These are phyloP conservation scores for Asterophora lycoperdoides DNA, from an alignment of 768 basidiomycete species.

Conservation along the genomic window DNA sequence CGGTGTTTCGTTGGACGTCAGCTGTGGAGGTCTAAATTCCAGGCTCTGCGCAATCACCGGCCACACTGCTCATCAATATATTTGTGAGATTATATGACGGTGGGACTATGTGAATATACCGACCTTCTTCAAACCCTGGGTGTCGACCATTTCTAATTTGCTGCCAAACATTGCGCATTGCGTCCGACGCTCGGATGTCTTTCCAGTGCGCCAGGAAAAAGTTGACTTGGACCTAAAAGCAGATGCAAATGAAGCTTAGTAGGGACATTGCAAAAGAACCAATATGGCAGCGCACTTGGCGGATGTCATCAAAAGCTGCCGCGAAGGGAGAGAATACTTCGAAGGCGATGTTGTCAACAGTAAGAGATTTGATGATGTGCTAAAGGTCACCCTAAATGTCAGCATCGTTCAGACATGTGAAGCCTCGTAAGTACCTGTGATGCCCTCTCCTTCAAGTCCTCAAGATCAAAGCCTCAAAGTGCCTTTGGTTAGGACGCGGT, in stretches of 20 bases:
- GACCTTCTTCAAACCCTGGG: slow-evolving; percentile 86
- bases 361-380: slow-evolving; percentile 75
- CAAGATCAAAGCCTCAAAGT: slow-evolving; percentile 59
- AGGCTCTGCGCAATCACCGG: slow-evolving; percentile 59
- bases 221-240: slow-evolving; percentile 61
- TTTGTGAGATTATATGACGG: slow-evolving; percentile 13
- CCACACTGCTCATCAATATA: slow-evolving; percentile 44
- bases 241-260: slow-evolving; percentile 43
- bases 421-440: slow-evolving; percentile 36
- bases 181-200: slow-evolving; percentile 76
- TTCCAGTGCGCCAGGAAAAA: slow-evolving; percentile 82
- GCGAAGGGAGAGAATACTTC: slow-evolving; percentile 87
- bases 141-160: slow-evolving; percentile 81
- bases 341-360: slow-evolving; percentile 75
- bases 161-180: slow-evolving; percentile 80
- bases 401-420: background rate
- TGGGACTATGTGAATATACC: background rate
- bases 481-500: background rate
- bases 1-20: slow-evolving; percentile 11
- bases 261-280: slow-evolving; percentile 29
- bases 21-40: slow-evolving; percentile 48
- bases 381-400: slow-evolving; percentile 21
- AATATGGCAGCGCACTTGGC: slow-evolving; percentile 46
- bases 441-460: slow-evolving; percentile 70
- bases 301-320: slow-evolving; percentile 73